Evolutionary conservation across 192 early-diverging fungal genomes (phyloP).

Genomic region (Cetraspora pellucida): DNA sequence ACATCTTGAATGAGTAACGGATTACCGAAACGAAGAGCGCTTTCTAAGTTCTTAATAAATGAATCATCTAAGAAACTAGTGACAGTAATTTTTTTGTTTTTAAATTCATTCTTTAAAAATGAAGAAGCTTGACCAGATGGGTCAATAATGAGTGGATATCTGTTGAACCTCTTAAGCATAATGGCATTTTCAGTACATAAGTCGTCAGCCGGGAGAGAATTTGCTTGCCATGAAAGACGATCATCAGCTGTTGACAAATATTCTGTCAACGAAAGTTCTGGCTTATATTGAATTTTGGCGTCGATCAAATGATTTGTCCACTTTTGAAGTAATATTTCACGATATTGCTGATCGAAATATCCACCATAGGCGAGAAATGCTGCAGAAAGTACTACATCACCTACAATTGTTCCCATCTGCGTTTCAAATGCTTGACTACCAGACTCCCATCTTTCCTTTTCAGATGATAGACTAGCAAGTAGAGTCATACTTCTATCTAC

Average conservation of each 20-base stretch:
- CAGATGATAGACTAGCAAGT: conserved; percentile 86
- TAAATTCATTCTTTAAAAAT: conserved; percentile 86
- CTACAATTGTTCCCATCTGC: conserved; percentile 98
- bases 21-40: conserved; percentile 97
- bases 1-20: conserved; percentile 97
- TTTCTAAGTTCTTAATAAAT: conserved; percentile 96
- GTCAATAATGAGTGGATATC: conserved; percentile 98
- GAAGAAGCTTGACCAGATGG: conserved; percentile 91
- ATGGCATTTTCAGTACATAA: conserved; percentile 98
- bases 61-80: conserved; percentile 98
- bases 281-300: conserved; percentile 74
- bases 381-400: conserved; percentile 89
- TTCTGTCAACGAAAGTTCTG: conserved; percentile 82
- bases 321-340: conserved; percentile 73
- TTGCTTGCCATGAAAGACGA: conserved; percentile 85
- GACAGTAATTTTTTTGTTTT: conserved; percentile 83
- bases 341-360: conserved; percentile 96
- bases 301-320: conserved; percentile 76
- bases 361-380: conserved; percentile 98
- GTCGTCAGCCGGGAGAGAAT: conserved; percentile 84
- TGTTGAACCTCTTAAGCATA: conserved; percentile 91
- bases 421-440: conserved; percentile 88
- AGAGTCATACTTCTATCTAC: conserved; percentile 90
- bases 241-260: conserved; percentile 92
- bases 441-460: conserved; percentile 90